Base-by-base conservation (phyloP, 2,329 filamentous ascomycete species). In the Penicillium sp. region DNA sequence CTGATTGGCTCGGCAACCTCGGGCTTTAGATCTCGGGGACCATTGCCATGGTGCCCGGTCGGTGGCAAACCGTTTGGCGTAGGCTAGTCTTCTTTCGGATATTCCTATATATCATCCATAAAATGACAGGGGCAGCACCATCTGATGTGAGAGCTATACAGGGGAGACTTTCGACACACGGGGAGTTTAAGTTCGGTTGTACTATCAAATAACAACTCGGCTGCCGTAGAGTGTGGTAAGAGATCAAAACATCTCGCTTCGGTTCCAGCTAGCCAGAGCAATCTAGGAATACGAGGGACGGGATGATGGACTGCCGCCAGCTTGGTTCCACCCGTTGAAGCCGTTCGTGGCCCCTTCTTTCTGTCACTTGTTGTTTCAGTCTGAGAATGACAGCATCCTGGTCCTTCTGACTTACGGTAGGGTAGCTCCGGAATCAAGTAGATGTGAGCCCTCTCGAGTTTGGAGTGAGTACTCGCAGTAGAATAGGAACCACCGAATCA, bases 21-120 rank as follows among this genome's bases (percentile, higher is more conserved):
- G 68, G 68, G 66, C 62, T 68, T 70, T 58, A 68, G 49, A 61
- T 57, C 14, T 70, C 68, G 68, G 68, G 68, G 65, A 70, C 66
- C 68, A 70, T 59, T 59, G 13, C 38, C 48, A 65, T 68, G 66
- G 68, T 66, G 35, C 68, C 68, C 68, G 68, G 68, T 64, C 67
- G 58, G 63, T 67, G 59, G 63, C 60, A 61, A 68, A 62, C 66
- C 66, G 63, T 69, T 68, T 56, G 55, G 53, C 46, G 8, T 19
- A 55, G 61, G 57, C 61, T 58, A 51, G 25, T 19, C 52, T 30
- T 2, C 16, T 43, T 42, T 43, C 26, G 52, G 30, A 19, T 35
- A 10, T n/a, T 51, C n/a, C 14, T 51, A 35, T 30, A 51, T 51
- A 33, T 35, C 30, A 33, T n/a, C 10, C 7, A 10, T 19, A 7